Evolutionary conservation across 768 basidiomycete genomes (phyloP).

Genomic region (Rhizopogon rudus): DNA sequence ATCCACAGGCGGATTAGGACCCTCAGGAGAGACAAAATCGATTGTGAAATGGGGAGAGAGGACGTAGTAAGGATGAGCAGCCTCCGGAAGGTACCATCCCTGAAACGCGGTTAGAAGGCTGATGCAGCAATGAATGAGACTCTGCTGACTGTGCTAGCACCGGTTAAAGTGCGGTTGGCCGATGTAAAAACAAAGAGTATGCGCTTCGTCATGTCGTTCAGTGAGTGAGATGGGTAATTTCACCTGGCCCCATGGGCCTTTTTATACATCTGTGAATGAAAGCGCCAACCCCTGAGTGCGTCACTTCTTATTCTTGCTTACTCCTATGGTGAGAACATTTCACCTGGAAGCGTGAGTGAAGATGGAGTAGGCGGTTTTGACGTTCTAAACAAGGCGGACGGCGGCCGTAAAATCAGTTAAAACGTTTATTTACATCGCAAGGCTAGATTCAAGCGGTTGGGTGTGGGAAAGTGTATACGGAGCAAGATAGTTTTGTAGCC

Average conservation of each 20-base stretch:
- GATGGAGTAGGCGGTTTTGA: too few relatives aligned
- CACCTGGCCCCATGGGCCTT: not conserved
- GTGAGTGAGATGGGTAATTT: constrained; percentile 2
- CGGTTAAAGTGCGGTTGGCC: constrained; percentile 49
- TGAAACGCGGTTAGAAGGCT: constrained; percentile 15
- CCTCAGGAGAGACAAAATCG: constrained; percentile 56
- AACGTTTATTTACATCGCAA: too few relatives aligned
- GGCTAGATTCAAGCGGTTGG: too few relatives aligned
- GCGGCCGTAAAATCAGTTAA: too few relatives aligned
- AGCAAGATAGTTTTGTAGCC: too few relatives aligned
- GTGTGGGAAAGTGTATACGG: too few relatives aligned
- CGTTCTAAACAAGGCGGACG: too few relatives aligned
- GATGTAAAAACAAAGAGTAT: constrained; percentile 78
- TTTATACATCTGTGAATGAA: not conserved
- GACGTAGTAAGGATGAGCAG: constrained; percentile 66
- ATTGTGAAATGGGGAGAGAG: constrained; percentile 46
- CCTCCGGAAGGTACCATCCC: constrained; percentile 80
- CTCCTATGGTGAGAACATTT: too few relatives aligned
- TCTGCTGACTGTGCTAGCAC: constrained; percentile 40
- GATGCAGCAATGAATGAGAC: not conserved
- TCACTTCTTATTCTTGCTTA: too few relatives aligned
- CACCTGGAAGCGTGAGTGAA: too few relatives aligned
- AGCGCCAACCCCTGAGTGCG: not conserved
- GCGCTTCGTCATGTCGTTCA: not conserved
- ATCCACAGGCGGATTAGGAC: constrained; percentile 71